A percentile compares a stretch with the other conserved stretches of the same genome.
Conservation (phyloP, 306 rosid genomes). For the Hylodesmum podocarpum region DNA sequence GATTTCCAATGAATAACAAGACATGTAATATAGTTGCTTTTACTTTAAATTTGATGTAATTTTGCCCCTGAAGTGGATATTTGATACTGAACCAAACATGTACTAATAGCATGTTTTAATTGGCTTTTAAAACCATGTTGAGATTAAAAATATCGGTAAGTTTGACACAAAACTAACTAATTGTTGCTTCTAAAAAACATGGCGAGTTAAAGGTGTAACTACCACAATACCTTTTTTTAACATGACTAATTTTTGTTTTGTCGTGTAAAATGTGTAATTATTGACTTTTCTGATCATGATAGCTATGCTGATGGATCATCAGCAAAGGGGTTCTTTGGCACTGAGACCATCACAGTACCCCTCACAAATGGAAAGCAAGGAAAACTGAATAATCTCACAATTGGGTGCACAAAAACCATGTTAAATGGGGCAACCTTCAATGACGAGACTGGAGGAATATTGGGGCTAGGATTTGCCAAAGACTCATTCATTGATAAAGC, state of each 20-base stretch:
- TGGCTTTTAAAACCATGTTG: no score
- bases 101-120: no score
- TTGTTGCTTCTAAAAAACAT: no score
- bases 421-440: constrained; percentile 9
- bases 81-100: no score
- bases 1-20: no score
- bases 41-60: no score
- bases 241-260: neutral
- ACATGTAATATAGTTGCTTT: no score
- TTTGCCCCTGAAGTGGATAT: no score
- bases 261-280: neutral
- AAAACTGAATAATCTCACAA: constrained; percentile 36
- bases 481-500: constrained; percentile 51
- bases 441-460: constrained; percentile 53
- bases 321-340: constrained; percentile 68
- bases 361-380: constrained; percentile 44
- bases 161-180: no score
- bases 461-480: constrained; percentile 57
- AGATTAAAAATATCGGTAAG: no score
- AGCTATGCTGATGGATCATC: constrained; percentile 64
- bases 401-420: constrained; percentile 69
- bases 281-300: constrained; percentile 13
- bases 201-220: no score
- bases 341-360: constrained; percentile 54
- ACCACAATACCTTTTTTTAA: no score